Evolutionary conservation across 106 monocot species (phyloP), one percentile per base, ranked within the genome.

Genomic region (Dioscorea zingiberensis): DNA sequence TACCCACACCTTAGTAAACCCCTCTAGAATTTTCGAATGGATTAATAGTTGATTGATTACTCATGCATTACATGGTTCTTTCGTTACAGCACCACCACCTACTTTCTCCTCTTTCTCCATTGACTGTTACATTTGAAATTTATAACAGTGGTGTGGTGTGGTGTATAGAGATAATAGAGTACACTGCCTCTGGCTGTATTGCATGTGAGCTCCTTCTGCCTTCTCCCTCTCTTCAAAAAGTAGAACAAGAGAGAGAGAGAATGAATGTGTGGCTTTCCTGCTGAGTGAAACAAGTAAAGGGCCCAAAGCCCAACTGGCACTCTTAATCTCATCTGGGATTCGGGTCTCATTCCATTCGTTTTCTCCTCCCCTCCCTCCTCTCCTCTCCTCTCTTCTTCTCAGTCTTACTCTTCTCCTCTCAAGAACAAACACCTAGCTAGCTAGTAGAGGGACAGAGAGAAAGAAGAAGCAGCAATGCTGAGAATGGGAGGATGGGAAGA

Each of bases 161-260:
- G n/a, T 47, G 24, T 27, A 73, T 47, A 66, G 25, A 64, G 74
- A 70, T 74, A 21, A 73, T 47, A 66, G 17, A 64, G 80, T 80
- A 80, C 80, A 60, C 53, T 25, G 24, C 70, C 69, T 74, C 70
- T 70, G 56, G 80, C 80, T 80, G 80, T 80, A 80, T 74, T 69
- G 74, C 80, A 80, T 80, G 80, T 80, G 80, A 70, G 12, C 29
- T 44, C 56, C 65, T 69, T 63, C 45, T 67, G 68, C 58, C 65
- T 73, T 54, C 64, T 48, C 55, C 27, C 65, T n/a, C 63, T 56
- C 55, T 64, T 27, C 18, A 16, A 60, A 21, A 23, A 3, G 48
- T 26, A 9, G 58, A 45, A 62, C 49, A 14, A 24, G 61, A 54
- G 51, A 47, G 70, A 13, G 58, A 46, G 13, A 49, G 29, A 27